These are phyloP conservation scores for Laetiporus sulphureus DNA, from an alignment of 1,284 basidiomycete species.

Conservation along the genomic window DNA sequence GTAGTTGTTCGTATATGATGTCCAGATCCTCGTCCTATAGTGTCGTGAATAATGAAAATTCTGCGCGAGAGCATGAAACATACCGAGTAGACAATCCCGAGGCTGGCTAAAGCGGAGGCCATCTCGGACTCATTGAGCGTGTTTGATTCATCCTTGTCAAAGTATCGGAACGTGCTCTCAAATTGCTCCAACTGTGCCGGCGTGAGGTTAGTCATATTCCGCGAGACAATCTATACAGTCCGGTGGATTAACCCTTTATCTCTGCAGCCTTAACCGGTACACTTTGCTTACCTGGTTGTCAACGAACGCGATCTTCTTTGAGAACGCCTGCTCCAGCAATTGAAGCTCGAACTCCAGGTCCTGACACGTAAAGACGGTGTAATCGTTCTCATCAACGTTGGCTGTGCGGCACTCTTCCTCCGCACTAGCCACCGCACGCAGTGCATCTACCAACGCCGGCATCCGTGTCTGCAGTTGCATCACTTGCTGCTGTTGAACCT, in stretches of 20 bases:
- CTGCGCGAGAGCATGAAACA: slow-evolving; percentile 16
- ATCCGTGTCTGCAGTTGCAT: slow-evolving; percentile 58
- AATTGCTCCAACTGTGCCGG: slow-evolving; percentile 97
- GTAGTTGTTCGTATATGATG: slow-evolving; percentile 80
- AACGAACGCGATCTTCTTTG: slow-evolving; percentile 90
- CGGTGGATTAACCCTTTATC: neutral
- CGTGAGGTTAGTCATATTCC: slow-evolving; percentile 87
- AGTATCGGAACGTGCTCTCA: slow-evolving; percentile 95
- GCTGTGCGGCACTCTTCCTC: slow-evolving; percentile 82
- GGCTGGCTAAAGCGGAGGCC: slow-evolving; percentile 86
- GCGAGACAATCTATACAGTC: slow-evolving; percentile 65
- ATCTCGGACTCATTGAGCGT: slow-evolving; percentile 84
- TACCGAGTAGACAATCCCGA: slow-evolving; percentile 90
- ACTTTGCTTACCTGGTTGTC: slow-evolving; percentile 77
- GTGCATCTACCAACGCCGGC: slow-evolving; percentile 49
- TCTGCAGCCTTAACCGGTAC: neutral
- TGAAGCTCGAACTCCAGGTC: slow-evolving; percentile 91
- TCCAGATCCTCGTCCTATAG: slow-evolving; percentile 80
- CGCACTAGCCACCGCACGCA: slow-evolving; percentile 50
- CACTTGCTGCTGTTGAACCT: slow-evolving; percentile 52
- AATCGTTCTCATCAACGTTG: slow-evolving; percentile 96
- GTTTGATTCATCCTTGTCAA: slow-evolving; percentile 91
- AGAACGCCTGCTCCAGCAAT: slow-evolving; percentile 74
- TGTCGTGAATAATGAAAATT: neutral
- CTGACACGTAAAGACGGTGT: slow-evolving; percentile 87